Base-by-base conservation (phyloP, 1,284 basidiomycete genomes). In the Pascua sp. region DNA sequence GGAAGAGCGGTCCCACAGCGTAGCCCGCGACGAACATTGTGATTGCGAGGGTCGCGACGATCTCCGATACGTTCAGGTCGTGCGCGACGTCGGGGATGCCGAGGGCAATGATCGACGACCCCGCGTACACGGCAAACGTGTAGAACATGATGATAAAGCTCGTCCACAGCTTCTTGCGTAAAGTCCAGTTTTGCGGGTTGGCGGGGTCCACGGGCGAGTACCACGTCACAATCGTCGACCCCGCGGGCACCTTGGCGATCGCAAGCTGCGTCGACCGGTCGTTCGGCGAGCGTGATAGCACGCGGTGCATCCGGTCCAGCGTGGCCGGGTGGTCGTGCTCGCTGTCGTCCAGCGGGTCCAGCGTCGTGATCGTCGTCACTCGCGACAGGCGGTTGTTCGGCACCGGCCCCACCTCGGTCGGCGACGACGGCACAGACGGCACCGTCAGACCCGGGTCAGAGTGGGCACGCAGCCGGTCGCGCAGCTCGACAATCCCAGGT, bases 141-240 rank as follows among this genome's bases (percentile, higher is more conserved):
- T 67, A 66, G 47, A 59, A 66, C 64, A 87, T 85, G 66, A 87
- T 86, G 0, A 87, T 83, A 42, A 86, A 80, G 0, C 84, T 86
- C 0, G 85, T 83, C 1, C 80, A 79, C 83, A 86, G 84, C 79
- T 86, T 87, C 57, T 80, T 79, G 44, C 73, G 73, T 57, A 78
- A 80, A 0, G 78, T 66, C 87, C 87, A 89, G 72, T 88, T 87
- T 69, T 83, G 83, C 0, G 86, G 86, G 69, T 88, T 87, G 16
- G 72, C 71, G 3, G 82, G 83, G 71, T 87, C 85, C 48, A 84
- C 73, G 0, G 82, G 81, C 0, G 82, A 83, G 51, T 86, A 83
- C 84, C 85, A 87, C 50, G 84, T 81, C 12, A 87, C 82, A 12
- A 63, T 48, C 10, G 46, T 41, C 2, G 53, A 49, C 18, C 56